These are phyloP conservation scores for Colletotrichum sp. DNA, from an alignment of 2,329 filamentous ascomycete genomes.

Conservation along the genomic window DNA sequence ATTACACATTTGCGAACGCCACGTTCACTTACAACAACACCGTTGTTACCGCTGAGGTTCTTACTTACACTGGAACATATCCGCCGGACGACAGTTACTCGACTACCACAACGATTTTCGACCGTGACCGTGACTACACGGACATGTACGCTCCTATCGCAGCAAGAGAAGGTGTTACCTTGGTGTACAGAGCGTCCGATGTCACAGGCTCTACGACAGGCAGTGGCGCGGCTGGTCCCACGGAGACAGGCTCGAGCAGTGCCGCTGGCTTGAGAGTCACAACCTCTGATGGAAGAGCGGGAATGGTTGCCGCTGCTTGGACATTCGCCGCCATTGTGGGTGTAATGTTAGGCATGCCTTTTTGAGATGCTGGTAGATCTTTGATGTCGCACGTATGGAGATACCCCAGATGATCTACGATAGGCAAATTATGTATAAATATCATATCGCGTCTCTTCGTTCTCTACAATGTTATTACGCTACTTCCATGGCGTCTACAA, in stretches of 20 bases:
- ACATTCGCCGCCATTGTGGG: not conserved
- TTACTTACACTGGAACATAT: not conserved
- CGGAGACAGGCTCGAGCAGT: not conserved
- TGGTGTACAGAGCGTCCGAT: not conserved
- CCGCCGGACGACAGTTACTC: not conserved
- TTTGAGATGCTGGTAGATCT: not conserved
- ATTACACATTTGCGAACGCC: not conserved
- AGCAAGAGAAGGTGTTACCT: not conserved
- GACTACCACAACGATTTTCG: not conserved
- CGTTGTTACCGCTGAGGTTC: not conserved
- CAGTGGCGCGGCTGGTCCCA: not conserved
- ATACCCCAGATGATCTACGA: not conserved
- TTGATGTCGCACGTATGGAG: not conserved
- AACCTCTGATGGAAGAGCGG: not conserved
- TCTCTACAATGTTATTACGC: not conserved
- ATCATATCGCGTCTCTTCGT: not conserved
- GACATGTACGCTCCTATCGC: not conserved
- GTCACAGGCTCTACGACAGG: not conserved
- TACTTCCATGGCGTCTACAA: not conserved
- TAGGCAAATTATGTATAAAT: not conserved
- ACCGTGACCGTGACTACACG: no score
- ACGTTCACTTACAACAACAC: slow-evolving; percentile 12
- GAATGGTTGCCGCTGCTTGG: not conserved
- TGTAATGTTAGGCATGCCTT: not conserved
- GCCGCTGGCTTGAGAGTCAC: not conserved